Conservation (phyloP, 2,329 filamentous ascomycete genomes). For the Ophiostoma piceae region DNA sequence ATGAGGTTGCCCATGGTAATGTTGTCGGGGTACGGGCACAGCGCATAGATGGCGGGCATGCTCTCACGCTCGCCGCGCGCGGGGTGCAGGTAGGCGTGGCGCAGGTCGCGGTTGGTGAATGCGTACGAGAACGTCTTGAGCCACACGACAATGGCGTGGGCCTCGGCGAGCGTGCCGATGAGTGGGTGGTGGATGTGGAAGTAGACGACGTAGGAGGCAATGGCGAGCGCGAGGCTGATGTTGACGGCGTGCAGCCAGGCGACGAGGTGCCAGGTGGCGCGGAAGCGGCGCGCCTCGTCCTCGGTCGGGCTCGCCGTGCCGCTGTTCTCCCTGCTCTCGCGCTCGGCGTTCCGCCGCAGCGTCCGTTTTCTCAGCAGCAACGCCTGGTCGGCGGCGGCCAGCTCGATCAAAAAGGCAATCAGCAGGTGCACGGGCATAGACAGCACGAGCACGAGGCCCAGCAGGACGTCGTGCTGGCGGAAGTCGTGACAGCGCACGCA, state of each 20-base stretch:
- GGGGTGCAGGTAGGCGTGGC: conserved; percentile 82
- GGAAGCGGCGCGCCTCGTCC: conserved; percentile 61
- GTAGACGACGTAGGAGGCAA: conserved; percentile 83
- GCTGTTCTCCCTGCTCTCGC: background rate
- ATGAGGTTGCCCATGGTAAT: conserved; percentile 81
- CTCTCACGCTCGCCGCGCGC: conserved; percentile 58
- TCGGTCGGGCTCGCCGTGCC: conserved; percentile 51
- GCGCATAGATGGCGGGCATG: conserved; percentile 73
- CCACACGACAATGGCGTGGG: conserved; percentile 93
- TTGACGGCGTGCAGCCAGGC: conserved; percentile 79
- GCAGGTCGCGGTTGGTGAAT: conserved; percentile 90
- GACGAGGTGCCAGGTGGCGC: conserved; percentile 71
- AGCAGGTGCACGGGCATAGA: conserved; percentile 88
- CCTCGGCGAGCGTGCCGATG: conserved; percentile 83
- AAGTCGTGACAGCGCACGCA: conserved; percentile 89
- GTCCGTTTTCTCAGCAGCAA: conserved; percentile 57
- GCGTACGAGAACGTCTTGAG: conserved; percentile 95
- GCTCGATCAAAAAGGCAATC: conserved; percentile 83
- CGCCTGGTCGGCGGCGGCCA: conserved; percentile 74
- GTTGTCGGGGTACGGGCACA: conserved; percentile 84
- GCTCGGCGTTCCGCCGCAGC: conserved; percentile 1
- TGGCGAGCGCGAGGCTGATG: conserved; percentile 70
- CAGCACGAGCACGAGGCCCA: conserved; percentile 74
- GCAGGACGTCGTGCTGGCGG: conserved; percentile 66
- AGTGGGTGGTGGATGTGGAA: conserved; percentile 87